These are phyloP conservation scores for Curvularia sp. DNA, from an alignment of 2,329 filamentous ascomycete species.

Conservation along the genomic window DNA sequence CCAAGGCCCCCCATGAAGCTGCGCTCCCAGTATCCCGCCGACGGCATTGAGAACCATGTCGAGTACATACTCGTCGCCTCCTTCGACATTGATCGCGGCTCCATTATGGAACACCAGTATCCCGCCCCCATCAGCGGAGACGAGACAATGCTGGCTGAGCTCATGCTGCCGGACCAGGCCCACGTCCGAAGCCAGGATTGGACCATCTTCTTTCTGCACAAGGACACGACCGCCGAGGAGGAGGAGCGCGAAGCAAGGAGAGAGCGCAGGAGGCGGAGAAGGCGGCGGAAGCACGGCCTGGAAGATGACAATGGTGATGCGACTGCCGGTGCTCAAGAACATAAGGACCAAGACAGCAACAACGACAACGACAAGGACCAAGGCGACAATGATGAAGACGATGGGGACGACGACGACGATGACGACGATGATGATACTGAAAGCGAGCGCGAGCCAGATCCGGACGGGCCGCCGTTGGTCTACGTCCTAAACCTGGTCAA, in stretches of 20 bases:
- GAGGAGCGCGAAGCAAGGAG: conserved; percentile 67
- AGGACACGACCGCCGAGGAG: conserved; percentile 86
- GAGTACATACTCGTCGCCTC: conserved; percentile 98
- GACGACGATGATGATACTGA: conserved; percentile 61
- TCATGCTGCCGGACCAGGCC: conserved; percentile 97
- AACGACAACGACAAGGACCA: conserved; percentile 48
- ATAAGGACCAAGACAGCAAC: conserved; percentile 46
- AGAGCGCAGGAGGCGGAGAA: conserved; percentile 63
- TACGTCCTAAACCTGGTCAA: conserved; percentile 98
- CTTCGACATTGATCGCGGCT: conserved; percentile 95
- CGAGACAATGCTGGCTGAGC: conserved; percentile 96
- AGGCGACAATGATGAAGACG: too few relatives aligned
- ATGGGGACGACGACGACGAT: conserved; percentile 50
- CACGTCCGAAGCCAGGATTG: conserved; percentile 95
- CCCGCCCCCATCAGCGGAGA: conserved; percentile 94
- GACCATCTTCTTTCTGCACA: conserved; percentile 99
- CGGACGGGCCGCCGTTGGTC: conserved; percentile 88
- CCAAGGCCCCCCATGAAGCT: conserved; percentile 34
- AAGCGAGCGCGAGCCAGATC: conserved; percentile 62
- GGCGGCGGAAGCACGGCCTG: conserved; percentile 51
- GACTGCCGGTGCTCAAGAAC: conserved; percentile 36
- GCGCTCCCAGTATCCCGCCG: conserved; percentile 58
- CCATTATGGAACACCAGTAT: conserved; percentile 98
- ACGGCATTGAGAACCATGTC: conserved; percentile 80
- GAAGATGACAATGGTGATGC: conserved; percentile 51